Evolutionary conservation across 2,329 filamentous ascomycete genomes (phyloP).

Genomic region (Penicillium sp.): DNA sequence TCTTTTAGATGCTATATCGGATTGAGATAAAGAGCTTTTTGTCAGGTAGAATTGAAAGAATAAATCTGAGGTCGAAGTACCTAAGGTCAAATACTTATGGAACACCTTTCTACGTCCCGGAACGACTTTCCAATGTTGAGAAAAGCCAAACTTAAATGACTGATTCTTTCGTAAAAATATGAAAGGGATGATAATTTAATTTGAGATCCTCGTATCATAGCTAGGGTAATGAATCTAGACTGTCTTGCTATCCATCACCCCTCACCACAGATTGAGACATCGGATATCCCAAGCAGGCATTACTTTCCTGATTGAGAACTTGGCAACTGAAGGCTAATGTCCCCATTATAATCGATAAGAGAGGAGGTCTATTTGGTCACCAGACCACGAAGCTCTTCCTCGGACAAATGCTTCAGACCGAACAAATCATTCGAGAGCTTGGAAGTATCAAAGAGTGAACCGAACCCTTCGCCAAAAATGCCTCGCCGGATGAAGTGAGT

Average conservation of each 20-base stretch:
- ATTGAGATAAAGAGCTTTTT: too few relatives aligned
- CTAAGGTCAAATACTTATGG: too few relatives aligned
- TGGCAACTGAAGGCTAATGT: not conserved
- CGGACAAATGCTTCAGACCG: slow-evolving; percentile 35
- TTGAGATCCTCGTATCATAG: not conserved
- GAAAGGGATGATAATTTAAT: not conserved
- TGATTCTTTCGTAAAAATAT: not conserved
- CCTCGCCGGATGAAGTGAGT: slow-evolving; percentile 31
- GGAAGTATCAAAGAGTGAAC: slow-evolving; percentile 25
- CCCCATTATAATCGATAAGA: not conserved
- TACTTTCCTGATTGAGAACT: not conserved
- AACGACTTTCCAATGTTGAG: not conserved
- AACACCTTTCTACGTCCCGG: not conserved
- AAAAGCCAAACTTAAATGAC: not conserved
- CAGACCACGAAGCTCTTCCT: slow-evolving; percentile 31
- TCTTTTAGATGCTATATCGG: too few relatives aligned
- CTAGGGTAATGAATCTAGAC: not conserved
- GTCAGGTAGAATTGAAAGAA: too few relatives aligned
- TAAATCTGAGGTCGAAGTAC: too few relatives aligned
- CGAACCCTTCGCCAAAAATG: slow-evolving; percentile 38
- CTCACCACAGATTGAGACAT: not conserved
- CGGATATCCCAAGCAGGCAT: not conserved
- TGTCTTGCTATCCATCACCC: not conserved
- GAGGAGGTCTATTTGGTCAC: not conserved
- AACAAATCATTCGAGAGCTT: slow-evolving; percentile 43